Percentiles rank a stretch among this genome's conserved stretches.
These are phyloP conservation scores for Lasiosphaeria hispida DNA, from an alignment of 495 filamentous ascomycete genomes.

Conservation along the genomic window DNA sequence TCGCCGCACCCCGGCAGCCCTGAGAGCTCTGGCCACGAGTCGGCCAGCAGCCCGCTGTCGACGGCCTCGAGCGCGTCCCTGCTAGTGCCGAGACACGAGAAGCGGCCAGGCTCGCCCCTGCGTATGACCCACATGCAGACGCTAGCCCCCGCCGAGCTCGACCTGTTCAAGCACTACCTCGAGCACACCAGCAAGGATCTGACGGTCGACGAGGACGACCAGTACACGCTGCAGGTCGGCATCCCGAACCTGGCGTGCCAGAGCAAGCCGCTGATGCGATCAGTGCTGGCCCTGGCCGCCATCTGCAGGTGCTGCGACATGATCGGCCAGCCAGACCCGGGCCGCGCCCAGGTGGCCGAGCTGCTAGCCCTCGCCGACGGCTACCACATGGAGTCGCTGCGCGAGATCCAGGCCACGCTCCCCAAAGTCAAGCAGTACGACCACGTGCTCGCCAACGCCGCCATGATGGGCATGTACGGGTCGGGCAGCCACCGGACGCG, in stretches of 20 bases:
- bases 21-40: conserved; percentile 13
- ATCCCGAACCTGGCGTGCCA: conserved; percentile 44
- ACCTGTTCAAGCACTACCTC: conserved; percentile 40
- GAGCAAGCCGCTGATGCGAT: conserved; percentile 41
- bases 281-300: conserved; percentile 40
- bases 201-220: conserved; percentile 35
- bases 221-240: conserved; percentile 40
- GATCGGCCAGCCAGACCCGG: conserved; percentile 21
- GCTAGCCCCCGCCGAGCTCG: conserved; percentile 34
- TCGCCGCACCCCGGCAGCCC: conserved; percentile 12
- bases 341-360: conserved; percentile 25
- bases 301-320: conserved; percentile 42
- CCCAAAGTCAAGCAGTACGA: conserved; percentile 30
- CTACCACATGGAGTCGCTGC: conserved; percentile 37
- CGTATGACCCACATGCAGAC: not conserved
- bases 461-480: conserved; percentile 47
- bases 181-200: conserved; percentile 41
- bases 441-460: conserved; percentile 42
- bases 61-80: not conserved
- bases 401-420: conserved; percentile 30
- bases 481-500: conserved; percentile 45
- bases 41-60: conserved; percentile 10
- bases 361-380: conserved; percentile 32
- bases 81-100: not conserved
- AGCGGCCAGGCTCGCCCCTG: conserved; percentile 1